Percentiles rank a stretch among this genome's conserved stretches.
Evolutionary conservation across 768 basidiomycete species (phyloP).

Genomic region (Mycena galopus): DNA sequence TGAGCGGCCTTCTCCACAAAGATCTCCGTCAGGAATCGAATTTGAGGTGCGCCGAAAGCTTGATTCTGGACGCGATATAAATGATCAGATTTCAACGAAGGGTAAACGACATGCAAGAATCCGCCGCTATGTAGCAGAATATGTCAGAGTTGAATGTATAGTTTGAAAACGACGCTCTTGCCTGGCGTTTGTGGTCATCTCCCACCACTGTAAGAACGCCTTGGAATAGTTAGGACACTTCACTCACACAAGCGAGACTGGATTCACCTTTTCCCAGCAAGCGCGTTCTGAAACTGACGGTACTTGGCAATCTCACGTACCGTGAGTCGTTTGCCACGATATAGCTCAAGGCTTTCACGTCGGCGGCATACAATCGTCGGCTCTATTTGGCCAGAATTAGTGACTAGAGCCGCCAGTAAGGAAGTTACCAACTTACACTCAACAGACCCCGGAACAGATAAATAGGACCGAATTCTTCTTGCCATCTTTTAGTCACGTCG

Average conservation of each 20-base stretch:
- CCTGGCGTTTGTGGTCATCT: slow-evolving; percentile 55
- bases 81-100: not conserved
- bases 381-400: slow-evolving; percentile 34
- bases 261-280: too few species aligned
- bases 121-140: not conserved
- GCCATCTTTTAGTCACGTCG: slow-evolving; percentile 49
- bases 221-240: slow-evolving; percentile 13
- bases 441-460: slow-evolving; percentile 48
- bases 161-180: slow-evolving; percentile 19
- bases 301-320: slow-evolving; percentile 52
- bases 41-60: slow-evolving; percentile 58
- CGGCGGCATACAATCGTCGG: slow-evolving; percentile 56
- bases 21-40: slow-evolving; percentile 53
- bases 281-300: not conserved
- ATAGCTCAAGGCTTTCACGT: slow-evolving; percentile 61
- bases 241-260: not conserved
- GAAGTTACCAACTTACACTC: slow-evolving; percentile 40
- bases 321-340: slow-evolving; percentile 55
- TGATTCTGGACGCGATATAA: slow-evolving; percentile 51
- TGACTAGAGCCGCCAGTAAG: not conserved
- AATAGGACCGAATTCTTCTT: slow-evolving; percentile 50
- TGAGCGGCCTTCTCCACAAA: slow-evolving; percentile 52
- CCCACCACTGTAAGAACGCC: slow-evolving; percentile 54
- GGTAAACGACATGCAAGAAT: not conserved
- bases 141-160: not conserved